Conservation (phyloP, 345 rosid species). For the Pistacia integerrima region DNA sequence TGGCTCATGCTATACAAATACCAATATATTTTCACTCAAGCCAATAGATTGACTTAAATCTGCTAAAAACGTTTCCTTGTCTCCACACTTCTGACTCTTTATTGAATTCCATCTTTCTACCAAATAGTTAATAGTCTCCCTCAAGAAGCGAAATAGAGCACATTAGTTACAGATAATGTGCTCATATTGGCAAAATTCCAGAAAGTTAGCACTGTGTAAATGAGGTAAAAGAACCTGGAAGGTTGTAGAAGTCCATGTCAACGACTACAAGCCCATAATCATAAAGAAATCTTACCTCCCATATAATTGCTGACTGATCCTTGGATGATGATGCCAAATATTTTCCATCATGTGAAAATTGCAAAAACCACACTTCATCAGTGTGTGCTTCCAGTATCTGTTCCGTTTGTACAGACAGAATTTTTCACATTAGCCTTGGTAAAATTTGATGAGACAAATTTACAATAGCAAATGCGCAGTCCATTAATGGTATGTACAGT, state of each 20-base stretch:
- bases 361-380: constrained; percentile 79
- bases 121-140: not conserved
- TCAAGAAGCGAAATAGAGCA: not conserved
- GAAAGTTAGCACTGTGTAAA: not conserved
- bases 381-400: constrained; percentile 65
- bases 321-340: constrained; percentile 73
- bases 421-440: not conserved
- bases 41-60: not conserved
- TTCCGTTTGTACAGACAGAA: constrained; percentile 32
- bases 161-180: not conserved
- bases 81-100: not conserved
- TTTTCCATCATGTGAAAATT: constrained; percentile 71
- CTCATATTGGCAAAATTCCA: not conserved
- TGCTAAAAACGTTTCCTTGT: not conserved
- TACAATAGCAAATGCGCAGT: not conserved
- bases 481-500: not conserved
- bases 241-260: not conserved
- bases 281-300: constrained; percentile 54
- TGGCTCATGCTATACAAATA: not conserved
- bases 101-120: not conserved
- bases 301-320: constrained; percentile 59
- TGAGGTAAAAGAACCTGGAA: not conserved
- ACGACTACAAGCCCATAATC: not conserved
- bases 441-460: not conserved
- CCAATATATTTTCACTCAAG: not conserved